Evolutionary conservation across 2,329 filamentous ascomycete genomes (phyloP).

Genomic region (Pseudocercospora pini-densiflorae): DNA sequence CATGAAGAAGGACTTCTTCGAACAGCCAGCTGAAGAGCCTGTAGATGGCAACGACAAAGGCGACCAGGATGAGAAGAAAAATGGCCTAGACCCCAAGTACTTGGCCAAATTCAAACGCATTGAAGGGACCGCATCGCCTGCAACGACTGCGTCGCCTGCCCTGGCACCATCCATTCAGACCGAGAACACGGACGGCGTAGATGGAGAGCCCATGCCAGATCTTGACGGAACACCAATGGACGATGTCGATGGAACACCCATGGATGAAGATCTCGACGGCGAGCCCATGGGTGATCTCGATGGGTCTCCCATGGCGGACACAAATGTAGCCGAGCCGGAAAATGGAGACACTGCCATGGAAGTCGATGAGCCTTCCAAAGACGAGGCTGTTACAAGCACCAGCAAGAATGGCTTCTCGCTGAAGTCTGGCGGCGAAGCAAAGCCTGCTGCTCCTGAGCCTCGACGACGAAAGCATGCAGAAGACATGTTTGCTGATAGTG

Average conservation of each 20-base stretch:
- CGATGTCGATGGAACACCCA: constrained; percentile 54
- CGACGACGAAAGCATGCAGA: constrained; percentile 74
- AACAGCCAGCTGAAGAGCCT: constrained; percentile 69
- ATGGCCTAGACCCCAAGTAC: constrained; percentile 31
- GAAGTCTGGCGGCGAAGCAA: constrained; percentile 30
- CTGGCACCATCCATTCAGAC: constrained; percentile 17
- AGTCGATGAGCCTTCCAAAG: constrained; percentile 18
- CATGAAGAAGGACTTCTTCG: constrained; percentile 72
- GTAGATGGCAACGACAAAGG: constrained; percentile 45
- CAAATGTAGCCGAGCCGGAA: not conserved
- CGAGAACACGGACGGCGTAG: constrained; percentile 21
- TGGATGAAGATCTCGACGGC: constrained; percentile 37
- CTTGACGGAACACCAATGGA: constrained; percentile 33
- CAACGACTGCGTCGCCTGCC: constrained; percentile 27
- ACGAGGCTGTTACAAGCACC: not conserved
- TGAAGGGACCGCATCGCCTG: constrained; percentile 49
- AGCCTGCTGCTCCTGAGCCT: constrained; percentile 36
- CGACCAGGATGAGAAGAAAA: constrained; percentile 45
- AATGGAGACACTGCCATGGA: constrained; percentile 25
- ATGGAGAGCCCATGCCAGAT: constrained; percentile 47
- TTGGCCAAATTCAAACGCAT: constrained; percentile 55
- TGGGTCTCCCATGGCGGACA: constrained; percentile 15
- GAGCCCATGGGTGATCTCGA: constrained; percentile 41
- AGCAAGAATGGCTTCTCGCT: constrained; percentile 32
- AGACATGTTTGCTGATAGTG: constrained; percentile 86